Percentiles rank a stretch among this genome's conserved stretches.
These are phyloP conservation scores for Neurospora sp. DNA, from an alignment of 2,329 filamentous ascomycete species.

Conservation along the genomic window DNA sequence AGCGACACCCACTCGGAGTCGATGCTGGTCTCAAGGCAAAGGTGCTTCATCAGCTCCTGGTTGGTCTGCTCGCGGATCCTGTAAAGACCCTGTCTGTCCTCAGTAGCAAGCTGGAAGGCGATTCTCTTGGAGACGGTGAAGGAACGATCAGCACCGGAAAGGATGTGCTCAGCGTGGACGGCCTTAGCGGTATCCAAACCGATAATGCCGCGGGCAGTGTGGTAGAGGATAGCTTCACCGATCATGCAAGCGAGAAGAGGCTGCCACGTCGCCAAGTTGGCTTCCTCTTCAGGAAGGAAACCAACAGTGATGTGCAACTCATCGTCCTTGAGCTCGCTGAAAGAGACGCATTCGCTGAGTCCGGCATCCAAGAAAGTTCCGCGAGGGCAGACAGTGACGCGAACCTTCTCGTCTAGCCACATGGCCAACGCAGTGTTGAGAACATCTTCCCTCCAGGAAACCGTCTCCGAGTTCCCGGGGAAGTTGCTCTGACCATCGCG, in stretches of 20 bases:
- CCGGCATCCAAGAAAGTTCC: slow-evolving; percentile 20
- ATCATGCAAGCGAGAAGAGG: slow-evolving; percentile 14
- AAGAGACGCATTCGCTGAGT: slow-evolving; percentile 18
- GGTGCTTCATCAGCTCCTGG: slow-evolving; percentile 23
- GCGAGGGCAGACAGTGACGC: slow-evolving; percentile 16
- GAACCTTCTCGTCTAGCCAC: slow-evolving; percentile 18
- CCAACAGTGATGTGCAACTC: slow-evolving; percentile 19
- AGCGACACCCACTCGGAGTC: slow-evolving; percentile 24
- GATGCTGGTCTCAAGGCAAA: slow-evolving; percentile 24
- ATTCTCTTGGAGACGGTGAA: slow-evolving; percentile 21
- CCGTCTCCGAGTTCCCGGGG: slow-evolving; percentile 10
- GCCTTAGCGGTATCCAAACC: slow-evolving; percentile 20
- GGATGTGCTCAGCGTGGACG: slow-evolving; percentile 24
- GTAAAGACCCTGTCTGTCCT: slow-evolving; percentile 17
- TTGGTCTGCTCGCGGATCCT: slow-evolving; percentile 22
- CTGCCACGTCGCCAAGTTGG: slow-evolving; percentile 18
- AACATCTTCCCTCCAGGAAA: slow-evolving; percentile 15
- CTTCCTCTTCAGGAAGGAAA: slow-evolving; percentile 19
- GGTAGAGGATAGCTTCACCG: slow-evolving; percentile 26
- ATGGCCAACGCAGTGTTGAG: slow-evolving; percentile 15
- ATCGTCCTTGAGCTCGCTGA: slow-evolving; percentile 16
- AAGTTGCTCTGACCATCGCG: slow-evolving; percentile 12
- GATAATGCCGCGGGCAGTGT: slow-evolving; percentile 22
- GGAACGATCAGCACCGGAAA: slow-evolving; percentile 15
- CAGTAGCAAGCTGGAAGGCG: slow-evolving; percentile 24